A percentile compares a stretch with the other conserved stretches of the same genome.
Evolutionary conservation across 768 basidiomycete genomes (phyloP).

Genomic region (Lactarius psammicola): DNA sequence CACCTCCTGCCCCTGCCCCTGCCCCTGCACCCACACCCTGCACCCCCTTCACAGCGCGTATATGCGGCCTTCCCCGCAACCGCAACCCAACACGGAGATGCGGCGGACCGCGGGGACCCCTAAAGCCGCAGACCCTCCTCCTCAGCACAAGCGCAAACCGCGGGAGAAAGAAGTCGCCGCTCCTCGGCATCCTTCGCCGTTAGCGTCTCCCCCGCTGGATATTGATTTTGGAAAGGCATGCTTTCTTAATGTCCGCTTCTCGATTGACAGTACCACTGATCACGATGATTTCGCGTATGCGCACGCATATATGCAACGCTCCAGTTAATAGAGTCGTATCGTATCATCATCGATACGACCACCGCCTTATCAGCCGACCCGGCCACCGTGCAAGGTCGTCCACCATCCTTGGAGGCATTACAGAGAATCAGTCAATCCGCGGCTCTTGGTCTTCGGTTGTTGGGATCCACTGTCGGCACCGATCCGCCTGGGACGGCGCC

Average conservation of each 20-base stretch:
- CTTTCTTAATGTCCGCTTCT: slow-evolving; percentile 4
- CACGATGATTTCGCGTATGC: background rate
- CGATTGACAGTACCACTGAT: background rate
- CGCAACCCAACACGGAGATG: slow-evolving; percentile 34
- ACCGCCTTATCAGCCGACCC: slow-evolving; percentile 34
- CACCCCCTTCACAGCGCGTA: slow-evolving; percentile 35
- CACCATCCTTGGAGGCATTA: slow-evolving; percentile 34
- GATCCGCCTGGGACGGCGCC: slow-evolving; percentile 24
- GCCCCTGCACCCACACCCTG: slow-evolving; percentile 34
- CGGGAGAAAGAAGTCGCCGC: slow-evolving; percentile 38
- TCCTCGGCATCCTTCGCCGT: slow-evolving; percentile 32
- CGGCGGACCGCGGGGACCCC: slow-evolving; percentile 35
- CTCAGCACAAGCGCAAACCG: slow-evolving; percentile 39
- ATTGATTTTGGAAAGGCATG: slow-evolving; percentile 47
- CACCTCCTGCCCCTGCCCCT: slow-evolving; percentile 28
- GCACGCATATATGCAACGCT: slow-evolving; percentile 3
- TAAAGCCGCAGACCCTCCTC: slow-evolving; percentile 17
- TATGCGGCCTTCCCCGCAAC: slow-evolving; percentile 34
- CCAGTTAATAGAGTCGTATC: slow-evolving; percentile 47
- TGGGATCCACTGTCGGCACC: slow-evolving; percentile 42
- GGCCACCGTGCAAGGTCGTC: slow-evolving; percentile 30
- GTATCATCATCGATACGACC: slow-evolving; percentile 43
- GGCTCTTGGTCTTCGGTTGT: slow-evolving; percentile 41
- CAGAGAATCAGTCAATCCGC: slow-evolving; percentile 49
- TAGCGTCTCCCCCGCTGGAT: slow-evolving; percentile 32